These are phyloP conservation scores for Ogataea haglerorum DNA, from an alignment of 805 yeast species.

Conservation along the genomic window DNA sequence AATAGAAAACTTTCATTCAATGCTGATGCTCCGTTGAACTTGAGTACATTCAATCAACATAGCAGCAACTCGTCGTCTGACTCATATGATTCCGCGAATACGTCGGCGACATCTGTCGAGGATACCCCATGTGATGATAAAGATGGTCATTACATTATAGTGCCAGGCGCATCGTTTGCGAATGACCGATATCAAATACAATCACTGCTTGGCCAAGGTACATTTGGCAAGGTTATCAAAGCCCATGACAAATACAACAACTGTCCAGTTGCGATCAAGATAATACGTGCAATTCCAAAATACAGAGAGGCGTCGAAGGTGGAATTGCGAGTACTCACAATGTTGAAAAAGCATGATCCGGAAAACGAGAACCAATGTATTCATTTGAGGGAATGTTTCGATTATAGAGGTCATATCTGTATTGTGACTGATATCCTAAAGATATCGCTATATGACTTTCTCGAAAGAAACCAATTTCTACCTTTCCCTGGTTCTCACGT, in stretches of 20 bases:
- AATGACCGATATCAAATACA: constrained; percentile 64
- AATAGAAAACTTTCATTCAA: constrained; percentile 29
- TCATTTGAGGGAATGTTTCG: constrained; percentile 85
- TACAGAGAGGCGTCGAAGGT: constrained; percentile 94
- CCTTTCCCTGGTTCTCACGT: constrained; percentile 96
- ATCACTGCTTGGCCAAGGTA: constrained; percentile 81
- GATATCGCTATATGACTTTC: constrained; percentile 83
- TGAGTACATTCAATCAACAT: constrained; percentile 1
- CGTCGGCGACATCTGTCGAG: constrained; percentile 23
- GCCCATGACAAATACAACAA: constrained; percentile 67
- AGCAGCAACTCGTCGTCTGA: constrained; percentile 22
- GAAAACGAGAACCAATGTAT: constrained; percentile 71
- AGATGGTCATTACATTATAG: constrained; percentile 72
- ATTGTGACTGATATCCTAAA: constrained; percentile 86
- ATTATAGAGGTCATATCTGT: constrained; percentile 90
- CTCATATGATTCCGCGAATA: constrained; percentile 20
- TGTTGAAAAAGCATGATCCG: constrained; percentile 70
- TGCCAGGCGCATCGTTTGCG: constrained; percentile 60
- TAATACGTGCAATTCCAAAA: constrained; percentile 87
- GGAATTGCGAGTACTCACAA: constrained; percentile 78
- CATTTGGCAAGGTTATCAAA: constrained; percentile 85
- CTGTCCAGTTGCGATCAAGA: constrained; percentile 80
- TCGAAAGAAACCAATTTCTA: constrained; percentile 75
- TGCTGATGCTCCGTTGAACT: constrained; percentile 12
- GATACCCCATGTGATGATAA: constrained; percentile 52